These are phyloP conservation scores for Carex cristatella DNA, from an alignment of 176 grass and related monocot species.

Conservation along the genomic window DNA sequence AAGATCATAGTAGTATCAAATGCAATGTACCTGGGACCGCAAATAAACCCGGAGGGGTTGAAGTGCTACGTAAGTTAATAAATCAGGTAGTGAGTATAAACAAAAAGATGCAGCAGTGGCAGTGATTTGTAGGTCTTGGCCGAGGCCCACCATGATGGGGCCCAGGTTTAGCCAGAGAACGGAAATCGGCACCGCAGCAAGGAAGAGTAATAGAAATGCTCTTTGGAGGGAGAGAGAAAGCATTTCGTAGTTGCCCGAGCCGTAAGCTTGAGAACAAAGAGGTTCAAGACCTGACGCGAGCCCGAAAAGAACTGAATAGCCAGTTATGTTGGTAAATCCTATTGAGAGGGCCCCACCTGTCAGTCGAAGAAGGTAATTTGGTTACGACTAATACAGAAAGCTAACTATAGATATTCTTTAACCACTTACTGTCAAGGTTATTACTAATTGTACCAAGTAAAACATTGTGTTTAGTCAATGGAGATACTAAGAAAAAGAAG, in stretches of 20 bases:
- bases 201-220: conserved; percentile 57
- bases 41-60: conserved; percentile 95
- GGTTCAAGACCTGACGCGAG: conserved; percentile 87
- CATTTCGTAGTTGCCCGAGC: conserved; percentile 71
- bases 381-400: background rate
- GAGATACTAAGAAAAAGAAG: background rate
- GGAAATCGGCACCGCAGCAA: conserved; percentile 70
- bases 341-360: conserved; percentile 80
- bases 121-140: conserved; percentile 83
- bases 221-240: conserved; percentile 83
- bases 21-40: conserved; percentile 48
- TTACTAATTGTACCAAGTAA: background rate
- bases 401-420: background rate
- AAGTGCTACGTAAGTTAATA: conserved; percentile 54
- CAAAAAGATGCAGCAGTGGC: conserved; percentile 63
- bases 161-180: conserved; percentile 74
- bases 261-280: conserved; percentile 77
- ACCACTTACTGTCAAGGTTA: background rate
- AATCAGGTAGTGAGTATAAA: conserved; percentile 71
- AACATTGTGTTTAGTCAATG: background rate
- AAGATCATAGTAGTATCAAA: background rate
- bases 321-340: conserved; percentile 96
- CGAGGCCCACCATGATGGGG: conserved; percentile 73
- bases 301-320: conserved; percentile 87
- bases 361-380: background rate